Percentiles rank a stretch among this genome's conserved stretches.
These are phyloP conservation scores for Phytopythium montanum DNA, from an alignment of 352 stramenopile genomes.

Conservation along the genomic window DNA sequence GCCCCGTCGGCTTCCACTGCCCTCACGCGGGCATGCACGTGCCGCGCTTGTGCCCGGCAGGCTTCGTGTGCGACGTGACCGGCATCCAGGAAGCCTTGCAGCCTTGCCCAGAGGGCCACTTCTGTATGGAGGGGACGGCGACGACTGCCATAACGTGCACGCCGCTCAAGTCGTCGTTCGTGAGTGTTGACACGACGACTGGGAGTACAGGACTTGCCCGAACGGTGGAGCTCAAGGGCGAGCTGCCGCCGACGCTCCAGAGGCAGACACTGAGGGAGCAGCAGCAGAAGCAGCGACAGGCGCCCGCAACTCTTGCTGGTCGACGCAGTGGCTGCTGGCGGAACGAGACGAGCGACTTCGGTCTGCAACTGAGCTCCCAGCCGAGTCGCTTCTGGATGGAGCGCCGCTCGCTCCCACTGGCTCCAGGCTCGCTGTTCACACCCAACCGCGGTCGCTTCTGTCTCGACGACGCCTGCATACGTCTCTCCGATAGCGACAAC, in stretches of 20 bases:
- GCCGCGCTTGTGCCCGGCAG: conserved; percentile 92
- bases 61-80: conserved; percentile 94
- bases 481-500: conserved; percentile 78
- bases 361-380: conserved; percentile 85
- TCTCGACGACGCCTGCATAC: conserved; percentile 90
- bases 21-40: conserved; percentile 91
- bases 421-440: conserved; percentile 51
- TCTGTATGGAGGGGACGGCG: conserved; percentile 94
- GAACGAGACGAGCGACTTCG: conserved; percentile 95
- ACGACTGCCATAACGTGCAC: conserved; percentile 91
- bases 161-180: conserved; percentile 8
- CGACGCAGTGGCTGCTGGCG: conserved; percentile 91
- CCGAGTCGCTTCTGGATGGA: conserved; percentile 94
- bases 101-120: conserved; percentile 94
- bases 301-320: conserved; percentile 46
- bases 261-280: conserved; percentile 21
- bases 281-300: not conserved
- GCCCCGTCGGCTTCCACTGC: conserved; percentile 94
- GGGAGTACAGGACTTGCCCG: conserved; percentile 38
- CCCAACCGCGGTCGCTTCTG: conserved; percentile 93
- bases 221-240: conserved; percentile 23
- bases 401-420: conserved; percentile 86
- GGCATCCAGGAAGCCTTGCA: conserved; percentile 90
- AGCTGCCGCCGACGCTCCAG: conserved; percentile 38
- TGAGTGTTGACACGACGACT: conserved; percentile 8